Base-by-base conservation (phyloP, 768 basidiomycete species). In the Amanita rimosa region DNA sequence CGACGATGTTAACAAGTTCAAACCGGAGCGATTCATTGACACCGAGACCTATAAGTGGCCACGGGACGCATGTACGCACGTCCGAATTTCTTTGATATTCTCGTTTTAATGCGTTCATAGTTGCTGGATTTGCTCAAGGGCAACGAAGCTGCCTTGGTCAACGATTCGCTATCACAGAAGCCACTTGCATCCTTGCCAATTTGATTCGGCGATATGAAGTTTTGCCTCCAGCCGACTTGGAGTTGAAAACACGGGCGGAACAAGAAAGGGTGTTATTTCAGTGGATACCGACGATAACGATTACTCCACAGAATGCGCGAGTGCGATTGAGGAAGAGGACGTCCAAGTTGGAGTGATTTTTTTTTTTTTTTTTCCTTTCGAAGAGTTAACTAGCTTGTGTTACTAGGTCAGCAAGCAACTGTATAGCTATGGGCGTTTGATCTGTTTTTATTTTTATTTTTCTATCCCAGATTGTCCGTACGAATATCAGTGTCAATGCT, bases 1-100 rank as follows among this genome's bases (percentile, higher is more conserved):
- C 6, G 57, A 64, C 10, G 74, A 77, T 46, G 62, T 49, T 0
- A 57, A 52, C 9, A 64, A 67, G 14, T 78, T 75, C 62, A 74
- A 60, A 41, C 74, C 74, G 0, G 71, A 72, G 39, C 67, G 72
- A 0, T 78, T 76, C 56, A 63, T 78, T 24, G 75, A 77, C 46
- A 74, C 71, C 0, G 66, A 66, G 5, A 59, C 64, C 1, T 76
- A 76, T 46, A 64, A 64, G 21, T 78, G 74, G 74, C 75, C 74
- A 10, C 68, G 75, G 21, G 65, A 75, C 47, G 74, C 72, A 13
- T 75, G 73, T 72, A 49, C 39, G 71, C 42, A n/a, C n/a, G 13
- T n/a, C 33, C 6, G 10, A n/a, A 6, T 14, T n/a, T 24, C 8
- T 24, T 24, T 31, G 24, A 17, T 49, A 3, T 19, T 48, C 7